phyloP scores from a whole-genome alignment of 1,284 basidiomycete genomes.

The Volvariella volvacea region DNA sequence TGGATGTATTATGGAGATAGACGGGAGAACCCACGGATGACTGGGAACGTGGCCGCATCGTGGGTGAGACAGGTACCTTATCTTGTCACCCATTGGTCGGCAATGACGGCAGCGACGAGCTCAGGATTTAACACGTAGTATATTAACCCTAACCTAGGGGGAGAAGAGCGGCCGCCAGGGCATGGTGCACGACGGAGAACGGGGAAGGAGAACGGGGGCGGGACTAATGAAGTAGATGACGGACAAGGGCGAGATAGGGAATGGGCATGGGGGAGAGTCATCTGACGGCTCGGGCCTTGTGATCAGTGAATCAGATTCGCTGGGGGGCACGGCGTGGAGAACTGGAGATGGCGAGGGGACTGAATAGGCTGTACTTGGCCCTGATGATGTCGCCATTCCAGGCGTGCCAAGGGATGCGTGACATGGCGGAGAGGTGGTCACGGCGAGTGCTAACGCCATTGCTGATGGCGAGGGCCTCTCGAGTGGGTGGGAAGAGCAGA shows the following conservation, averaged over 20 bases:
- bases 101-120: slow-evolving; percentile 10
- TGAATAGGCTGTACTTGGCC: not conserved
- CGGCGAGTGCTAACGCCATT: not conserved
- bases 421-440: slow-evolving; percentile 8
- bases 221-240: slow-evolving; percentile 1
- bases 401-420: slow-evolving; percentile 2
- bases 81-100: slow-evolving; percentile 6
- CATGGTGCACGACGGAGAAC: not conserved
- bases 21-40: not conserved
- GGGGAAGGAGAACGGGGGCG: too few relatives aligned
- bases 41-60: not conserved
- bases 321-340: not conserved
- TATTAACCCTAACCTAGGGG: slow-evolving; percentile 5
- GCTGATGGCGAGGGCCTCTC: slow-evolving; percentile 3
- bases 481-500: not conserved
- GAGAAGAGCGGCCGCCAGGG: not conserved
- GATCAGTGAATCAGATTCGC: too few relatives aligned
- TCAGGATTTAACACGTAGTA: slow-evolving; percentile 1
- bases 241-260: not conserved
- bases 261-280: too few relatives aligned
- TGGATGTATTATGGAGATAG: not conserved
- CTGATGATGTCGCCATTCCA: too few relatives aligned
- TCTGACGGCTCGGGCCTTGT: too few relatives aligned
- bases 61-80: not conserved
- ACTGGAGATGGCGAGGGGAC: too few relatives aligned